These are phyloP conservation scores for Thermoascus crustaceus DNA, from an alignment of 2,329 filamentous ascomycete genomes.

Conservation along the genomic window DNA sequence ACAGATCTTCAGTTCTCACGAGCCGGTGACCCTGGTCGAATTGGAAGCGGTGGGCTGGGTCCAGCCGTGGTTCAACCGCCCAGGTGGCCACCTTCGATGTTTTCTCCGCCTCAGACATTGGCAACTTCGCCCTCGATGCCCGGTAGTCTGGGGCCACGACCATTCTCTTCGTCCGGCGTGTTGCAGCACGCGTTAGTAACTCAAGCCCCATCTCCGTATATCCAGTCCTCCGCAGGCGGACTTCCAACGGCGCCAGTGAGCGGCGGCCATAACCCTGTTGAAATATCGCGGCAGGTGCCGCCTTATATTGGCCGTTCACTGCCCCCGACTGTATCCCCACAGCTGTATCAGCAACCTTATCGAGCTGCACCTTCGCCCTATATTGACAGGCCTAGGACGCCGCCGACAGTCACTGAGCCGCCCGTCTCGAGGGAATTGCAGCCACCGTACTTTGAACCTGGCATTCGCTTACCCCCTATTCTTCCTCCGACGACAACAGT, in stretches of 20 bases:
- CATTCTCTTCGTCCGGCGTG: conserved; percentile 27
- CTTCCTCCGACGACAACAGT: conserved; percentile 23
- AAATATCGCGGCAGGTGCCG: conserved; percentile 18
- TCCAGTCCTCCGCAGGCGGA: conserved; percentile 3
- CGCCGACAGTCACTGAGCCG: conserved; percentile 17
- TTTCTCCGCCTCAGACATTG: conserved; percentile 20
- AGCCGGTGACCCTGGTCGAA: conserved; percentile 8
- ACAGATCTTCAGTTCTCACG: conserved; percentile 27
- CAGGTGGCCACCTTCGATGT: conserved; percentile 25
- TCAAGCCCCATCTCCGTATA: conserved; percentile 4
- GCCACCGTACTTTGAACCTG: conserved; percentile 24
- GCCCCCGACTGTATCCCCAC: conserved; percentile 24
- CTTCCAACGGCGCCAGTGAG: conserved; percentile 17
- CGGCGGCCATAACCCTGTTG: conserved; percentile 12
- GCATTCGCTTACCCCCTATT: conserved; percentile 31
- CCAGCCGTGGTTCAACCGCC: conserved; percentile 18
- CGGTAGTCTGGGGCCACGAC: conserved; percentile 18
- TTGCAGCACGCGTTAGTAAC: conserved; percentile 16
- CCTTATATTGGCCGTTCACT: conserved; percentile 21
- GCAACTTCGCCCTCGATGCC: conserved; percentile 20
- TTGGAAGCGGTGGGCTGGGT: conserved; percentile 14
- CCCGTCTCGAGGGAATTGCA: conserved; percentile 18
- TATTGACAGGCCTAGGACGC: conserved; percentile 16
- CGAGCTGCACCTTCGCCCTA: conserved; percentile 21
- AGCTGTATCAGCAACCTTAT: conserved; percentile 23